Evolutionary conservation across 2,329 filamentous ascomycete species (phyloP), one percentile per base, ranked within the genome.

Genomic region (Aureobasidium melanogenum): DNA sequence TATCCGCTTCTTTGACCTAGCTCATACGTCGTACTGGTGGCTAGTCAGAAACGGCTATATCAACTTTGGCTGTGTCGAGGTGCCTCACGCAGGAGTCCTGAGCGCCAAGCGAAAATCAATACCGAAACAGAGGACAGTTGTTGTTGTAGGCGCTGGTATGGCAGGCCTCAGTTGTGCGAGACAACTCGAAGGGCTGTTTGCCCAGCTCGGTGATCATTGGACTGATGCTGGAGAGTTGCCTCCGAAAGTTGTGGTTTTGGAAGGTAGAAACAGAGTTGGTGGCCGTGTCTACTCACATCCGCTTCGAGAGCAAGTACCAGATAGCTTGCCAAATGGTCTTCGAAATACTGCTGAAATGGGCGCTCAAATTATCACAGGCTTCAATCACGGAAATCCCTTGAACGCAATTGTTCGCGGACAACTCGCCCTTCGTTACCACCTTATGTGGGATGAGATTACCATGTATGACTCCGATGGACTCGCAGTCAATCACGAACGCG

Each of bases 311-410:
- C 76, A 88, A 77, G 73, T 82, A 72, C 74, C 78, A 61, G 70
- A 78, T 69, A 74, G 76, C 65, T 67, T 84, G 70, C 75, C 79
- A 71, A 68, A 79, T 66, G 71, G 79, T 74, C 83, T 81, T 72
- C 82, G 75, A 55, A 88, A 88, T 69, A 97, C 92, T 22, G 94
- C 91, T 34, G 94, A 99, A 73, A 95, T 97, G 86, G 94, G 94
- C 30, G 94, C 93, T 60, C 96, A 99, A 81, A 97, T 99, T 63
- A 91, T 99, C 64, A 97, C 95, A 36, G 94, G 94, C 0, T 99
- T 97, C 71, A 91, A 97, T 66, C 85, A 90, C 66, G 95, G 95
- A 19, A 99, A 99, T 68, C 94, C 94, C 5, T 77, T 99, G 67
- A 95, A 97, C 71, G 84, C 92, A 52, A 85, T 99, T 63, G 86